phyloP scores from a whole-genome alignment of 2,329 filamentous ascomycete genomes.

The Colletotrichum tamarilloi region DNA sequence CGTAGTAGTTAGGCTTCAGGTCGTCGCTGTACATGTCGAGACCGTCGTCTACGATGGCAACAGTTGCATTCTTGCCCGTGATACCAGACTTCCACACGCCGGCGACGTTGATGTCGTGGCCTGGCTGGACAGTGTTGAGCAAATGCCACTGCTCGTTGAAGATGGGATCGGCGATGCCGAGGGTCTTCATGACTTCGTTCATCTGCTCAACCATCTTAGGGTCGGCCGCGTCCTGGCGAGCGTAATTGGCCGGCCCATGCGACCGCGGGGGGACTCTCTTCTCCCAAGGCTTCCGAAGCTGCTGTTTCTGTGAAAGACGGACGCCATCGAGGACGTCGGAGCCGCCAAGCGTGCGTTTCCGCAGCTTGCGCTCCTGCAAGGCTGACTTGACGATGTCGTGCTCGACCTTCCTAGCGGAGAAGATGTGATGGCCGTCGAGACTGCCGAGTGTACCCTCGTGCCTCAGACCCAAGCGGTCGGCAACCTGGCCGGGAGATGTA shows the following conservation, averaged over 20 bases:
- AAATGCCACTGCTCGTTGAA: conserved; percentile 97
- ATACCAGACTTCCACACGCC: conserved; percentile 91
- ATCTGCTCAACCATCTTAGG: conserved; percentile 66
- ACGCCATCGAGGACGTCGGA: conserved; percentile 77
- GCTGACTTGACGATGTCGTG: conserved; percentile 69
- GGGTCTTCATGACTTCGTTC: conserved; percentile 67
- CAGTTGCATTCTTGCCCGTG: conserved; percentile 88
- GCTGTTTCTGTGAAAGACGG: conserved; percentile 81
- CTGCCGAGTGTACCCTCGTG: conserved; percentile 86
- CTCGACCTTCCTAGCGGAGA: conserved; percentile 75
- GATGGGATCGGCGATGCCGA: conserved; percentile 89
- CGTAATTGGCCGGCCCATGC: conserved; percentile 8
- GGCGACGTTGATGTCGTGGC: conserved; percentile 97
- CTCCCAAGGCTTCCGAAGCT: conserved; percentile 60
- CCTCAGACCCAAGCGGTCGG: conserved; percentile 76
- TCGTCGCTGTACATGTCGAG: conserved; percentile 96
- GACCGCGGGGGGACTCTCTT: conserved; percentile 60
- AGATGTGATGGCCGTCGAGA: conserved; percentile 85
- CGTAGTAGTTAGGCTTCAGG: conserved; percentile 92
- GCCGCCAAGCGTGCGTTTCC: conserved; percentile 67
- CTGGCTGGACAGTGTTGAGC: conserved; percentile 81
- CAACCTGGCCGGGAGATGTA: conserved; percentile 75
- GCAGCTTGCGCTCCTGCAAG: conserved; percentile 65
- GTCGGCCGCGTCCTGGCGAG: conserved; percentile 40
- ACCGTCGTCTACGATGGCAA: conserved; percentile 96